phyloP scores from a whole-genome alignment of 441 rosid species.

The Euphorbia schlechtendalii region DNA sequence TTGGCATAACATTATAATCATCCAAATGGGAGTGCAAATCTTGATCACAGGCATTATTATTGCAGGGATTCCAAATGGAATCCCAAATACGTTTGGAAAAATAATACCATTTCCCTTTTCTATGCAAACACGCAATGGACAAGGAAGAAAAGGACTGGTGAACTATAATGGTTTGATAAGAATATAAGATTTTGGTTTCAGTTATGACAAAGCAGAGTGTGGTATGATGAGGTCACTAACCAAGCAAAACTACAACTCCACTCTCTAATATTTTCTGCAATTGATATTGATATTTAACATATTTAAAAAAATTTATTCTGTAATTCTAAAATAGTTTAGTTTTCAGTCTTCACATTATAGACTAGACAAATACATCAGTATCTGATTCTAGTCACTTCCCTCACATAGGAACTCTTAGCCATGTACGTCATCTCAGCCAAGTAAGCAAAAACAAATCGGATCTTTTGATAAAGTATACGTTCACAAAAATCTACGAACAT shows the following conservation, averaged over 20 bases:
- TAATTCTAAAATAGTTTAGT: conserved; percentile 3
- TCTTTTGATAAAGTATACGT: conserved; percentile 17
- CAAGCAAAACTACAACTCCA: neutral
- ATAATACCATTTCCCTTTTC: too few species aligned
- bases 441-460: conserved; percentile 20
- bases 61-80: too few species aligned
- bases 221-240: neutral
- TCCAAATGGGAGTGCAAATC: too few species aligned
- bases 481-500: conserved; percentile 8
- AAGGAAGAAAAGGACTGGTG: too few species aligned
- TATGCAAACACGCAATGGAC: too few species aligned
- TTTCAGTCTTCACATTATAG: conserved; percentile 9
- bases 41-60: too few species aligned
- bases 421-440: conserved; percentile 6
- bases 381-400: conserved; percentile 25
- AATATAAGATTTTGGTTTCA: neutral
- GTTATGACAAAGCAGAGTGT: neutral
- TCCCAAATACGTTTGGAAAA: too few species aligned
- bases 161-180: too few species aligned
- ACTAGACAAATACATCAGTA: conserved; percentile 19
- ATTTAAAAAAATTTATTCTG: conserved; percentile 9
- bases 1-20: too few species aligned
- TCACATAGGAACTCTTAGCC: conserved; percentile 8
- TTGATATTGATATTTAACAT: neutral
- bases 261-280: neutral